Base-by-base conservation (phyloP, 176 grass and related monocot genomes). In the Aegilops speltoides region DNA sequence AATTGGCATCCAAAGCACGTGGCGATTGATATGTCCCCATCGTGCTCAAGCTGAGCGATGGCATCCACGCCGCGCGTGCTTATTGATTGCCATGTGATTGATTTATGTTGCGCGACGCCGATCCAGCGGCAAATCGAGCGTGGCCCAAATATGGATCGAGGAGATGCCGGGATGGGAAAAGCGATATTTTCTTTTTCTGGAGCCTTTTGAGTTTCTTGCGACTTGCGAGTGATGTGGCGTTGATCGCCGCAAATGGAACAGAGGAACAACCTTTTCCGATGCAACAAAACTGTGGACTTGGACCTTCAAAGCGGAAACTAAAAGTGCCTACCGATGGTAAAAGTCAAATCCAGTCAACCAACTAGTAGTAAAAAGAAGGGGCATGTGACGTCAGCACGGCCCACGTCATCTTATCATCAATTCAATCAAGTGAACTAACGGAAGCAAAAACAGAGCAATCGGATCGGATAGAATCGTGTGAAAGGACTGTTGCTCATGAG, bases 1-100 rank as follows among this genome's bases (percentile, higher is more conserved):
- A 13, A 24, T 67, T 12, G 2, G 79, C 79, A 82, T 54, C 70
- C 40, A 36, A 82, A 82, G 32, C 79, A 67, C 79, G 79, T 87
- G 71, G 43, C 2, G 59, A 65, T 9, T n/a, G 4, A 20, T 13
- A 6, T 16, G 56, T 64, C 79, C 15, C 37, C 15, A 41, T 45
- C 25, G 45, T 34, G 45, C 65, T 36, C 46, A 19, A n/a, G 38
- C 40, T 54, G 2, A 54, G 50, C 50, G 50, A 54, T 15, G 10
- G 64, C 15, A 20, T 36, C 6, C 16, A 6, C 50, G 6, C 50
- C 50, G 50, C 50, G 15, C 29, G 15, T 29, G 57, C 4, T 38
- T 64, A 20, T 19, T 38, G 36, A 26, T 74, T 34, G 1, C 9
- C 85, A 81, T 26, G 78, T 81, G 78, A 72, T 32, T 60, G 71